These are phyloP conservation scores for Turritis glabra DNA, from an alignment of 345 rosid genomes.

Conservation along the genomic window DNA sequence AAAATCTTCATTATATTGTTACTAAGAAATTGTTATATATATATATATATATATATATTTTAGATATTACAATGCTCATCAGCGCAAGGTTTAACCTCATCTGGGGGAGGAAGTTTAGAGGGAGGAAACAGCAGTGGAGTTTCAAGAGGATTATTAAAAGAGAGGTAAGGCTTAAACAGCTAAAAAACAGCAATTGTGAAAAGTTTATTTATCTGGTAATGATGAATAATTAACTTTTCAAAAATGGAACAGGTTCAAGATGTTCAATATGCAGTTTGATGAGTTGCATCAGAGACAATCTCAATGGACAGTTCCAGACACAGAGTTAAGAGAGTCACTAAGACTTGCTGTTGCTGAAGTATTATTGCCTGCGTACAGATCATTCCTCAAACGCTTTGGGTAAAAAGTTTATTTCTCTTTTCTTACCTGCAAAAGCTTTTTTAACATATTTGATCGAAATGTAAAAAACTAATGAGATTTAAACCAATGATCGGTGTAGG, in stretches of 20 bases:
- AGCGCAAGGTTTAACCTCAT: conserved; percentile 85
- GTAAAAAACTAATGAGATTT: neutral
- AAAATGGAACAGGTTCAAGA: conserved; percentile 69
- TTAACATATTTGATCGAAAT: neutral
- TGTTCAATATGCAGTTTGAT: conserved; percentile 85
- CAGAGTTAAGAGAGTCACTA: conserved; percentile 89
- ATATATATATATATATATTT: neutral
- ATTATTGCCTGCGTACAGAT: conserved; percentile 92
- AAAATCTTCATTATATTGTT: neutral
- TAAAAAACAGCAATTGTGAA: neutral
- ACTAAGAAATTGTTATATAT: neutral
- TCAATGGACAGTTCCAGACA: conserved; percentile 97
- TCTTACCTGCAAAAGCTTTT: neutral
- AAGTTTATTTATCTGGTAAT: neutral
- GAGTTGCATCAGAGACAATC: conserved; percentile 98
- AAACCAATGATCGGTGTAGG: conserved; percentile 45
- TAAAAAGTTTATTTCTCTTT: conserved; percentile 24
- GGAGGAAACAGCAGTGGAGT: conserved; percentile 89
- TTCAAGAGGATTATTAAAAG: conserved; percentile 86
- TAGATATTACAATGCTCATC: conserved; percentile 88
- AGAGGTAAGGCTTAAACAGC: conserved; percentile 50
- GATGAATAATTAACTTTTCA: neutral
- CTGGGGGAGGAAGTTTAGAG: conserved; percentile 82
- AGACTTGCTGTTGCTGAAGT: conserved; percentile 99
- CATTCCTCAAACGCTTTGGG: conserved; percentile 90